Conservation (phyloP, 164 flowering plant species). For the Saururus chinensis region DNA sequence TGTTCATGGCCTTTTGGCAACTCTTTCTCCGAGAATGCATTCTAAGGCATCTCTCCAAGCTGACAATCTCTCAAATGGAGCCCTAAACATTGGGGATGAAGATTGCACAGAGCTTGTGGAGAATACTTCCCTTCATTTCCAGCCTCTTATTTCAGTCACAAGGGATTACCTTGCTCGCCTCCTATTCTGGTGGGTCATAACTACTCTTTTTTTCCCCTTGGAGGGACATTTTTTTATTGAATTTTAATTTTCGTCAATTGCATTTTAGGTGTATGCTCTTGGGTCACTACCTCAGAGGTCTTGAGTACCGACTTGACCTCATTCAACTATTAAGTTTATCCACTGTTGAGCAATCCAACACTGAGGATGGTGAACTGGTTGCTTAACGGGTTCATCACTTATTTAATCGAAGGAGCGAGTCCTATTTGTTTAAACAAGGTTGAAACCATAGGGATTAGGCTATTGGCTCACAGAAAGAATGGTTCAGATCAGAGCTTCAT, state of each 20-base stretch:
- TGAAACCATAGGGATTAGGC: too few relatives aligned
- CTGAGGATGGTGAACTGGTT: conserved; percentile 16
- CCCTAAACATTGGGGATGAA: conserved; percentile 27
- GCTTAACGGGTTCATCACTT: background rate
- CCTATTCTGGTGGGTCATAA: conserved; percentile 58
- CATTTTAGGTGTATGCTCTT: conserved; percentile 67
- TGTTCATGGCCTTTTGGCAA: conserved; percentile 79
- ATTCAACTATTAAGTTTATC: conserved; percentile 44
- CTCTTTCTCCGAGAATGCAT: conserved; percentile 78
- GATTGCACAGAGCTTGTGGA: conserved; percentile 59
- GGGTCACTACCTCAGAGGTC: conserved; percentile 78
- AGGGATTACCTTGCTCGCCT: conserved; percentile 80
- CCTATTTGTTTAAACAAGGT: background rate
- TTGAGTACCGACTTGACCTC: conserved; percentile 65
- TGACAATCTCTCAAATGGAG: conserved; percentile 32
- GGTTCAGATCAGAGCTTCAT: too few relatives aligned
- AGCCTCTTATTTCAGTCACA: conserved; percentile 62
- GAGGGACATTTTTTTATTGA: too few relatives aligned
- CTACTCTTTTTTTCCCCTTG: background rate
- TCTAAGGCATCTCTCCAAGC: conserved; percentile 46
- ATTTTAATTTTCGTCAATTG: background rate
- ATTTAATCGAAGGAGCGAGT: background rate
- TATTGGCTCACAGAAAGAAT: too few relatives aligned
- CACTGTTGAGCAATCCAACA: conserved; percentile 14
- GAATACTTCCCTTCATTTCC: conserved; percentile 64